A percentile compares a stretch with the other conserved stretches of the same genome.
Evolutionary conservation across 352 stramenopile genomes (phyloP).

Genomic region (Phytophthora pseudosyringae): DNA sequence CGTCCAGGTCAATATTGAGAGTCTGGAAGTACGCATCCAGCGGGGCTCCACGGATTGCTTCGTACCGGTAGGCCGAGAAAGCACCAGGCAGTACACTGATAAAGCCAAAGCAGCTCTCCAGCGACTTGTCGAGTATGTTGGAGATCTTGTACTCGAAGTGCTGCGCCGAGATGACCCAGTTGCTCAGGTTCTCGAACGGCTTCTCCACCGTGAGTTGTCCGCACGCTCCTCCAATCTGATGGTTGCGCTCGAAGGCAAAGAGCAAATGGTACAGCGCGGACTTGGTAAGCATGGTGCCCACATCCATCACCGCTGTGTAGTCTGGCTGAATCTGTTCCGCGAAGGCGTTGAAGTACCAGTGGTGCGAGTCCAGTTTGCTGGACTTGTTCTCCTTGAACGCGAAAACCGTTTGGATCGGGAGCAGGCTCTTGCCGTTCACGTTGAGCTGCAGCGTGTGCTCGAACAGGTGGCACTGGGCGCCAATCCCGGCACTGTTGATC

Average conservation of each 20-base stretch:
- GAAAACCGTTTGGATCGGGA: conserved; percentile 83
- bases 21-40: conserved; percentile 89
- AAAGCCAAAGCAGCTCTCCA: conserved; percentile 89
- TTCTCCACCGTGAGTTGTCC: conserved; percentile 85
- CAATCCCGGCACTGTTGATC: conserved; percentile 86
- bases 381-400: conserved; percentile 84
- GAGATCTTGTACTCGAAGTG: conserved; percentile 93
- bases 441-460: conserved; percentile 84
- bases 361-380: conserved; percentile 86
- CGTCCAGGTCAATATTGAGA: conserved; percentile 77
- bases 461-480: conserved; percentile 84
- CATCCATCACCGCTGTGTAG: conserved; percentile 85
- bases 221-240: conserved; percentile 83
- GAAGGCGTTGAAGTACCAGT: conserved; percentile 88
- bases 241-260: conserved; percentile 78
- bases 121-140: conserved; percentile 88
- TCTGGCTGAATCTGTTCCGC: conserved; percentile 85
- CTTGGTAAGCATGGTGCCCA: conserved; percentile 87
- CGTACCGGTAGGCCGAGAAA: conserved; percentile 87
- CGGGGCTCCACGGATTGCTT: conserved; percentile 79
- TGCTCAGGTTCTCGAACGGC: conserved; percentile 84
- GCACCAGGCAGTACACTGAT: conserved; percentile 87
- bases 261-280: conserved; percentile 80
- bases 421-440: conserved; percentile 69
- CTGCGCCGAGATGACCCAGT: conserved; percentile 88